Evolutionary conservation across 139 green algal genomes (phyloP), one percentile per base, ranked within the genome.

Genomic region (Astrephomene gubernaculifera): DNA sequence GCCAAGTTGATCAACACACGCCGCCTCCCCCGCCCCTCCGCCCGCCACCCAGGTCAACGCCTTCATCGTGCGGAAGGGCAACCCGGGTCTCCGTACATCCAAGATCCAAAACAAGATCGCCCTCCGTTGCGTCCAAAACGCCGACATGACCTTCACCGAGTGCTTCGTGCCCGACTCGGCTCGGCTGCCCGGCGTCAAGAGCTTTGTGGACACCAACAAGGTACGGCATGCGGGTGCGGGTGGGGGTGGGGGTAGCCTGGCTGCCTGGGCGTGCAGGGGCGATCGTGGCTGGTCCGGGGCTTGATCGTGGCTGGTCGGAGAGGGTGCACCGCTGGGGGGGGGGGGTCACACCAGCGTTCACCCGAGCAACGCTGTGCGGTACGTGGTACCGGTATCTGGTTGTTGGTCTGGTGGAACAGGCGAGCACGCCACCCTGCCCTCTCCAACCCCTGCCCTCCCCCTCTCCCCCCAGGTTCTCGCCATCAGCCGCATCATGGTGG

Each of bases 71-170:
- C 91, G 93, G 78, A 99, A 99, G 87, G 94, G 94, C 73, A 95
- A 94, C 19, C 91, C 92, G 6, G 96, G 96, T 10, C 94, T 95
- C 67, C 89, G 79, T 22, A 88, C 88, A 27, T 87, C 45, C 67
- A 99, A 99, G 89, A 98, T 99, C 73, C 91, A 98, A 78, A 97
- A 98, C 91, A 99, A 99, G 89, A 97, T 96, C 44, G 90, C 95
- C 3, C 93, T 98, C 81, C 88, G 95, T 39, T 98, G 95, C 41
- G 94, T 97, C 41, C 96, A 98, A 88, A 99, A 99, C 85, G 97
- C 93, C 17, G 96, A 99, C 94, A 99, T 99, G 87, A 67, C 76
- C 22, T 92, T 99, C 53, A 72, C 89, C 1, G 81, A 95, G 39
- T 95, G 90, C 86, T 98, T 98, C 86, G 95, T 99, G 71, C 92